These are phyloP conservation scores for Collybia mongolica DNA, from an alignment of 768 basidiomycete genomes.

Conservation along the genomic window DNA sequence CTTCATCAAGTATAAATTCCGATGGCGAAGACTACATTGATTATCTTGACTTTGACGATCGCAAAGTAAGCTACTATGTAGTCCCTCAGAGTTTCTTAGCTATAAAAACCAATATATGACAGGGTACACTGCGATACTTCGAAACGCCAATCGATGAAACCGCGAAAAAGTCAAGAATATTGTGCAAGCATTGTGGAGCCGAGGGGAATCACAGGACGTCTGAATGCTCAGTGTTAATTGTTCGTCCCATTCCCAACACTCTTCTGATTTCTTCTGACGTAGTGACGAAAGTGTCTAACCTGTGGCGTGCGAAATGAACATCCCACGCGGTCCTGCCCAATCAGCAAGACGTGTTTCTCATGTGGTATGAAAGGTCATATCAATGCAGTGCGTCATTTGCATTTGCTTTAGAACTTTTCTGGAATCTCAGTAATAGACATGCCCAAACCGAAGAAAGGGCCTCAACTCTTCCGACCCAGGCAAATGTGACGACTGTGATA, in stretches of 20 bases:
- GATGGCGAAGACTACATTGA: conserved; percentile 72
- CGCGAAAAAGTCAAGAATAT: conserved; percentile 41
- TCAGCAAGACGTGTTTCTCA: conserved; percentile 75
- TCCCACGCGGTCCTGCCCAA: conserved; percentile 72
- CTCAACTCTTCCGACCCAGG: conserved; percentile 21
- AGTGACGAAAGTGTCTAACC: conserved; percentile 60
- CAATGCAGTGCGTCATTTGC: conserved; percentile 46
- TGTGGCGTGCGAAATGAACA: conserved; percentile 84
- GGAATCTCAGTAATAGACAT: conserved; percentile 42
- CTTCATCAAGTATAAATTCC: conserved; percentile 35
- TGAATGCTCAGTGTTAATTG: conserved; percentile 72
- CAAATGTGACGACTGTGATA: conserved; percentile 54
- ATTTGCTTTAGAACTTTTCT: neutral
- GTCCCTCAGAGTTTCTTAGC: neutral
- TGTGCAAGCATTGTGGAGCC: conserved; percentile 78
- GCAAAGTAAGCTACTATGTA: conserved; percentile 41
- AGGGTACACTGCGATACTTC: conserved; percentile 69
- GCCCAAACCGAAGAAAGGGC: conserved; percentile 54
- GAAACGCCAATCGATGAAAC: conserved; percentile 43
- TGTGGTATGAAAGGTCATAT: conserved; percentile 88
- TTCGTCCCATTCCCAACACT: conserved; percentile 32
- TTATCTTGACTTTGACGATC: conserved; percentile 73
- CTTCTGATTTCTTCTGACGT: neutral
- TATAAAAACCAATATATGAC: neutral
- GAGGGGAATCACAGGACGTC: conserved; percentile 68